These are phyloP conservation scores for Capronia coronata DNA, from an alignment of 2,329 filamentous ascomycete species.

Conservation along the genomic window DNA sequence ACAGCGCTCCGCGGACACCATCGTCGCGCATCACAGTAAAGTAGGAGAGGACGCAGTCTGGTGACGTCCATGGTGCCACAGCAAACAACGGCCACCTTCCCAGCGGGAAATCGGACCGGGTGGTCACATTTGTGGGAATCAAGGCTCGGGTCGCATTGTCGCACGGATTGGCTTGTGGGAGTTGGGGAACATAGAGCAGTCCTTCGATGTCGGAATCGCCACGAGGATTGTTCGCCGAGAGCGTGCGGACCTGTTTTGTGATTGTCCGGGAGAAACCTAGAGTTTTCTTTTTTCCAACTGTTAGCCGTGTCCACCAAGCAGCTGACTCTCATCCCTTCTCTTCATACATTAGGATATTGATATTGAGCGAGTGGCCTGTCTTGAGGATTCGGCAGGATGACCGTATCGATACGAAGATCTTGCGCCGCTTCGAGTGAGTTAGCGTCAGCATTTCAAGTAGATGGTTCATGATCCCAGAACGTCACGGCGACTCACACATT, in stretches of 20 bases:
- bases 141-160: conserved; percentile 55
- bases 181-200: conserved; percentile 75
- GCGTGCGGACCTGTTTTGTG: conserved; percentile 61
- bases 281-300: conserved; percentile 16
- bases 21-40: conserved; percentile 57
- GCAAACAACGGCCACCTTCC: conserved; percentile 68
- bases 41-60: conserved; percentile 66
- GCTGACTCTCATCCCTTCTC: background rate
- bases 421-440: conserved; percentile 18
- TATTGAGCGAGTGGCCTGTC: conserved; percentile 28
- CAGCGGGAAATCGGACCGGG: conserved; percentile 58
- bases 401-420: conserved; percentile 22
- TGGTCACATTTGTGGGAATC: conserved; percentile 69
- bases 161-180: conserved; percentile 55
- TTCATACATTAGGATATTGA: conserved; percentile 35
- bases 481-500: conserved; percentile 16
- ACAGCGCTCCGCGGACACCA: conserved; percentile 54
- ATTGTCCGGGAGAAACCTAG: conserved; percentile 33
- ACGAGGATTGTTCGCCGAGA: conserved; percentile 62
- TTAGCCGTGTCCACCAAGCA: conserved; percentile 3
- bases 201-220: conserved; percentile 62
- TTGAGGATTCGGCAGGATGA: conserved; percentile 24
- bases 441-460: conserved; percentile 4
- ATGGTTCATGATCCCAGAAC: background rate
- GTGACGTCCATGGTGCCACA: conserved; percentile 77